These are phyloP conservation scores for Exophiala mesophila DNA, from an alignment of 2,329 filamentous ascomycete species.

Conservation along the genomic window DNA sequence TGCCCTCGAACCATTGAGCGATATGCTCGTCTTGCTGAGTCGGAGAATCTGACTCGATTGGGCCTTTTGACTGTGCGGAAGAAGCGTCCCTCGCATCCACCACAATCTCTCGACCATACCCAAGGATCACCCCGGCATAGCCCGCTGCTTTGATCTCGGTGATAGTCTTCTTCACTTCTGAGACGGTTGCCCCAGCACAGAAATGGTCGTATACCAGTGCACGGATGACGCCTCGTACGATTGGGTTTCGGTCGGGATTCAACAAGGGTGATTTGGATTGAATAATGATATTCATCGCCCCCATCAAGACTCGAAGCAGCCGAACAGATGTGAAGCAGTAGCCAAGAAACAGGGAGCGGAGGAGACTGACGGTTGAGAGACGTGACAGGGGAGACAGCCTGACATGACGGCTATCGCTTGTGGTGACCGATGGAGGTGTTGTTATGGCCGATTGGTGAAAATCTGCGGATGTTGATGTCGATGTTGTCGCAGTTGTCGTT, in stretches of 20 bases:
- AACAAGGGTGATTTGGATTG: constrained; percentile 41
- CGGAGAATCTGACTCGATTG: neutral
- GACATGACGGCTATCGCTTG: no score
- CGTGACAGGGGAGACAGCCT: constrained; percentile 7
- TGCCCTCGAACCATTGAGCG: constrained; percentile 47
- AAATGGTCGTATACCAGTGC: constrained; percentile 53
- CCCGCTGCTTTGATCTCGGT: constrained; percentile 45
- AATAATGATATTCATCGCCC: constrained; percentile 34
- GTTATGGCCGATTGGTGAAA: no score
- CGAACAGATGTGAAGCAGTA: constrained; percentile 30
- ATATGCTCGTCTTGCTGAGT: neutral
- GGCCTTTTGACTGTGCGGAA: constrained; percentile 27
- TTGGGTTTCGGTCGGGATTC: constrained; percentile 44
- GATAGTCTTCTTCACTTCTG: constrained; percentile 44
- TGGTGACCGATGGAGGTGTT: no score
- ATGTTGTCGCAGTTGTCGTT: no score
- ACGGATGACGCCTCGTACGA: constrained; percentile 43
- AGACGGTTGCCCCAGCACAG: constrained; percentile 48
- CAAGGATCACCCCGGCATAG: constrained; percentile 49
- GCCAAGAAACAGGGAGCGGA: constrained; percentile 30
- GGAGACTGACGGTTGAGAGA: constrained; percentile 22
- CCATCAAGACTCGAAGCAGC: constrained; percentile 29
- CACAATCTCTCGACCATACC: constrained; percentile 50
- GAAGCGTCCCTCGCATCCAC: constrained; percentile 30
- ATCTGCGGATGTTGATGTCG: no score